A percentile compares a stretch with the other conserved stretches of the same genome.
Conservation (phyloP, 1,284 basidiomycete genomes). For the Cutaneotrichosporon sp. region DNA sequence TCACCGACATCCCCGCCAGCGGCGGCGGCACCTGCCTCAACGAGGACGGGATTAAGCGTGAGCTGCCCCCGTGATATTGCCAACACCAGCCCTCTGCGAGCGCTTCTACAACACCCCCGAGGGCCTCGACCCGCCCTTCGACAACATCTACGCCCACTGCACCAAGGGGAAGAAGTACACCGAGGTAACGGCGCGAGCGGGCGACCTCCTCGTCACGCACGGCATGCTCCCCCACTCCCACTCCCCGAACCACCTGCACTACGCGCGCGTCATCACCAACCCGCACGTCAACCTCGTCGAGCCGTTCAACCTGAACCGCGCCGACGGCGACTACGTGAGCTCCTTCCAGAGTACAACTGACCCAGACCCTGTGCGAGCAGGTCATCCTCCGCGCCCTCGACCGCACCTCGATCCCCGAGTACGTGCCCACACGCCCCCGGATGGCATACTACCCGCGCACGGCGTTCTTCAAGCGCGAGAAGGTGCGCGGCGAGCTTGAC, state of each 20-base stretch:
- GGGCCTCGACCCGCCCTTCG: constrained; percentile 36
- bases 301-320: constrained; percentile 37
- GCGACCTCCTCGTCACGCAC: constrained; percentile 38
- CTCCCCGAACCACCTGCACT: constrained; percentile 36
- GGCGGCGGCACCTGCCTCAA: constrained; percentile 34
- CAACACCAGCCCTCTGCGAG: constrained; percentile 24
- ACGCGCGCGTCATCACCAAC: constrained; percentile 40
- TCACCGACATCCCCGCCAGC: constrained; percentile 31
- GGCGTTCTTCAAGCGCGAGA: constrained; percentile 33
- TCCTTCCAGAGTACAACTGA: too few relatives aligned
- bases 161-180: constrained; percentile 17
- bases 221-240: constrained; percentile 35
- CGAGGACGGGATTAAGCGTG: constrained; percentile 35
- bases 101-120: constrained; percentile 34
- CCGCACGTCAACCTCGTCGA: constrained; percentile 37
- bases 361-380: constrained; percentile 38
- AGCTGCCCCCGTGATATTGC: constrained; percentile 5
- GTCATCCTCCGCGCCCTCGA: constrained; percentile 38
- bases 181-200: constrained; percentile 30
- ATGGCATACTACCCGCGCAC: constrained; percentile 33
- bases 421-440: constrained; percentile 30
- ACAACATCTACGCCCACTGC: constrained; percentile 24
- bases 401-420: constrained; percentile 33
- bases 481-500: constrained; percentile 27
- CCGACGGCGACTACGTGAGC: constrained; percentile 38